phyloP scores from a whole-genome alignment of 2,329 filamentous ascomycete genomes.

The Malbranchea zuffiana region DNA sequence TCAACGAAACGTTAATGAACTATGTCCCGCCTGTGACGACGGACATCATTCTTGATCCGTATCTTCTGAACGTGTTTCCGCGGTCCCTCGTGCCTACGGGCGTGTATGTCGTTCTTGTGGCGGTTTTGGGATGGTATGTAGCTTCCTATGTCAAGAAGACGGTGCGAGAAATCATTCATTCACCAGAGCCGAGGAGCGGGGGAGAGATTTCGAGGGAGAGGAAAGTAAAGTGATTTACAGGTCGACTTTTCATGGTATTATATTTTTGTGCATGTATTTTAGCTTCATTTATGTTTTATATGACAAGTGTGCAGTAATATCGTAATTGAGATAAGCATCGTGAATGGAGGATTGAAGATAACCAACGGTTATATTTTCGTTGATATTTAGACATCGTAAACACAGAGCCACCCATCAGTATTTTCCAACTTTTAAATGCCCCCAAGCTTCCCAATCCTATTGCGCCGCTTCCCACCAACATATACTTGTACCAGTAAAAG shows the following conservation, averaged over 20 bases:
- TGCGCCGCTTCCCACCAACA: background rate
- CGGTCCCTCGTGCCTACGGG: slow-evolving; percentile 63
- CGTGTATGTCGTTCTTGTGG: slow-evolving; percentile 55
- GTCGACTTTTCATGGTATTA: background rate
- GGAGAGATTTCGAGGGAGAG: background rate
- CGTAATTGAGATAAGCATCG: background rate
- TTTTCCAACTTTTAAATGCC: slow-evolving; percentile 4
- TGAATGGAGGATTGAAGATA: background rate
- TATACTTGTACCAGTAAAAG: background rate
- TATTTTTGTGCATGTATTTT: background rate
- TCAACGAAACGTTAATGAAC: slow-evolving; percentile 63
- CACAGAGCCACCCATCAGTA: background rate
- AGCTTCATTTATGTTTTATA: background rate
- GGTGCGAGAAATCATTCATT: background rate
- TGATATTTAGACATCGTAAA: too few species aligned
- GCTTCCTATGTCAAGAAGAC: slow-evolving; percentile 34
- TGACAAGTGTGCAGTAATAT: background rate
- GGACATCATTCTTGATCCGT: slow-evolving; percentile 80
- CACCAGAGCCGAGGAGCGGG: too few species aligned
- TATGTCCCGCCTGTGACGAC: slow-evolving; percentile 61
- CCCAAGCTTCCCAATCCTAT: slow-evolving; percentile 1
- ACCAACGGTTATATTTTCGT: background rate
- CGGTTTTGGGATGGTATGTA: slow-evolving; percentile 42
- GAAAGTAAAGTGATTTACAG: slow-evolving; percentile 2
- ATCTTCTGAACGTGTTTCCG: slow-evolving; percentile 66